Evolutionary conservation across 192 early-diverging fungal genomes (phyloP).

Genomic region (Rhizophagus sp.): DNA sequence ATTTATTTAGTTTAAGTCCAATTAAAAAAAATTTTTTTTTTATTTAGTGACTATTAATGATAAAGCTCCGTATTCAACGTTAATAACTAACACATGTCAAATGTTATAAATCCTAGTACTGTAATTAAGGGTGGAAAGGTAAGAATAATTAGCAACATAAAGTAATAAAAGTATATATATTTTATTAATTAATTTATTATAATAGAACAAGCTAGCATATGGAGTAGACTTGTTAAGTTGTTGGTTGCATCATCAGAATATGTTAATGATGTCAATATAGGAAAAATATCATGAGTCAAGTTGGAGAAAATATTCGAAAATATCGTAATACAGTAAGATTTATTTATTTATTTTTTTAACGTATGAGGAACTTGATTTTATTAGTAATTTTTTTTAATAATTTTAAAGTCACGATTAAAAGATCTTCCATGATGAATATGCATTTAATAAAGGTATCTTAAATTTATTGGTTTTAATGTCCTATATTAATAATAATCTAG

Average conservation of each 20-base stretch:
- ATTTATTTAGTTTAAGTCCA: not conserved
- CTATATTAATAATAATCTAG: not conserved
- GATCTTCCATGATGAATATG: conserved; percentile 57
- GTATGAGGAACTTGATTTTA: conserved; percentile 48
- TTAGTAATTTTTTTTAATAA: conserved; percentile 13
- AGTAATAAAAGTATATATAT: no score
- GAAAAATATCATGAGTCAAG: conserved; percentile 59
- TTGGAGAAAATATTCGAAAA: conserved; percentile 71
- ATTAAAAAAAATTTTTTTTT: not conserved
- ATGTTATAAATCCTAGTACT: conserved; percentile 83
- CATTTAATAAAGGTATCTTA: conserved; percentile 60
- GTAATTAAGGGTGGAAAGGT: conserved; percentile 82
- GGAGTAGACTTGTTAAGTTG: conserved; percentile 73
- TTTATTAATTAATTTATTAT: conserved; percentile 64
- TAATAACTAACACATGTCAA: no score
- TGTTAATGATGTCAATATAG: conserved; percentile 71
- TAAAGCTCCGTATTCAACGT: conserved; percentile 63
- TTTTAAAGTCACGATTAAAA: not conserved
- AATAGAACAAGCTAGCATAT: conserved; percentile 68
- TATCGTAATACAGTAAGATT: conserved; percentile 75
- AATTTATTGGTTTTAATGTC: not conserved
- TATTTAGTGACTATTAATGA: conserved; percentile 62
- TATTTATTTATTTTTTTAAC: no score
- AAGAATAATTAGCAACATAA: conserved; percentile 25
- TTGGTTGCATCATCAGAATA: conserved; percentile 78